Base-by-base conservation (phyloP, 345 rosid genomes). In the Gossypium mustelinum region DNA sequence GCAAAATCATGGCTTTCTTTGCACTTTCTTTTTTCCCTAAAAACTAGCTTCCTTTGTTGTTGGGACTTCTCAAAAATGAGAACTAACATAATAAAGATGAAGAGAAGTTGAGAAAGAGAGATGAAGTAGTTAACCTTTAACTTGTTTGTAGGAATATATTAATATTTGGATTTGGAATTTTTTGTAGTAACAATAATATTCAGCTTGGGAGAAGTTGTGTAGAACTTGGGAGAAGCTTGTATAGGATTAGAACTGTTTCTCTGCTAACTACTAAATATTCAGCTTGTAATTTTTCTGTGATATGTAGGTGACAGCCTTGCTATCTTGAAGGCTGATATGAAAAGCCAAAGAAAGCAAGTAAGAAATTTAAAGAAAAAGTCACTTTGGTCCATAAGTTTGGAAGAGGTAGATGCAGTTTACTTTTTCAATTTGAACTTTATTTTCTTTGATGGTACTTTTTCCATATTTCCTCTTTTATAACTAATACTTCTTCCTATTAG, bases 301-400 rank as follows among this genome's bases (percentile, higher is more conserved):
- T 39, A 48, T 58, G 34, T 66, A 93, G 97, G 91, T 2, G 93
- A 89, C 60, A 81, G 85, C 82, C 77, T 87, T 39, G 76, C 88
- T 18, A 77, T 86, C 72, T 77, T 90, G 83, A 90, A 83, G 80
- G 82, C 91, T 6, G 96, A 94, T 73, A 85, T 91, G 34, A 94
- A 94, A 94, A 72, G 89, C 74, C 97, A 94, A 76, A 89, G 73
- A 81, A 92, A 92, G 82, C 81, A 81, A 78, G 96, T 94, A 75
- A 92, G 86, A 84, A 83, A 69, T 74, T 86, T 94, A 77, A 90
- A 86, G 84, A 94, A 90, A 80, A 94, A 90, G 85, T 94, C 97
- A 8, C 84, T 94, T 58, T 94, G 97, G 98, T 92, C 90, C 27
- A 87, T 84, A 87, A 91, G 86, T 82, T 86, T 90, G 80, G 98